phyloP scores from a whole-genome alignment of 179 eudicot species.

The Drosera spatulata region DNA sequence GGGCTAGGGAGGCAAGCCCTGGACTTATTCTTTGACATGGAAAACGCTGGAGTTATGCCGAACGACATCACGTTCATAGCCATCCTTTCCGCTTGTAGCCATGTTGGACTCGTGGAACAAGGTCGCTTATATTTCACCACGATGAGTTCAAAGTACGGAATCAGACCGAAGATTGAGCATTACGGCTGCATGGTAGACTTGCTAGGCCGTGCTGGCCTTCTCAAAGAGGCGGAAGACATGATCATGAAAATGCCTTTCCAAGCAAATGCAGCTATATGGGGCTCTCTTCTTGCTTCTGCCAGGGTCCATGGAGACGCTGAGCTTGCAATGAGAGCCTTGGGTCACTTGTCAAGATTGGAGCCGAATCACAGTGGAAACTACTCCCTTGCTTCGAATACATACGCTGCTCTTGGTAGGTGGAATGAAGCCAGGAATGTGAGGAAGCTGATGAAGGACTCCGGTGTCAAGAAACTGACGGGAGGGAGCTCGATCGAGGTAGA shows the following conservation, averaged over 20 bases:
- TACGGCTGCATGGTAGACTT: too few relatives aligned
- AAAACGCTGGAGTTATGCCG: slow-evolving; percentile 28
- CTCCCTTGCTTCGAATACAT: slow-evolving; percentile 33
- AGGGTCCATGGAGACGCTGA: slow-evolving; percentile 26
- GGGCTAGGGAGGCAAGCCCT: slow-evolving; percentile 46
- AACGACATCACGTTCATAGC: slow-evolving; percentile 39
- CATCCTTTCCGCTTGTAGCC: slow-evolving; percentile 47
- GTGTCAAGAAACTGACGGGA: slow-evolving; percentile 33
- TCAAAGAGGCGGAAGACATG: slow-evolving; percentile 37
- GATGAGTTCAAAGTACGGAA: slow-evolving; percentile 31
- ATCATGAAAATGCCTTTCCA: slow-evolving; percentile 29
- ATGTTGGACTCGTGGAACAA: slow-evolving; percentile 35
- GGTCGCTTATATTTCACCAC: slow-evolving; percentile 29
- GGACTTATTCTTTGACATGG: slow-evolving; percentile 38
- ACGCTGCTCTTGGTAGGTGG: slow-evolving; percentile 39
- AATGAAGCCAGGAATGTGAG: slow-evolving; percentile 35
- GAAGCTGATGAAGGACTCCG: slow-evolving; percentile 33
- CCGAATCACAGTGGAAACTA: slow-evolving; percentile 47
- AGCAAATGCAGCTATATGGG: slow-evolving; percentile 48
- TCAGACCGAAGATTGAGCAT: slow-evolving; percentile 14
- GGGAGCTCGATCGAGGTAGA: slow-evolving; percentile 37
- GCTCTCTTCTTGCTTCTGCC: slow-evolving; percentile 45
- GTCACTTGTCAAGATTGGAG: slow-evolving; percentile 24
- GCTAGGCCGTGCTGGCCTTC: slow-evolving; percentile 39
- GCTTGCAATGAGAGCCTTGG: slow-evolving; percentile 29